Conservation (phyloP, 208 protist species). For the Porcisia deanei region DNA sequence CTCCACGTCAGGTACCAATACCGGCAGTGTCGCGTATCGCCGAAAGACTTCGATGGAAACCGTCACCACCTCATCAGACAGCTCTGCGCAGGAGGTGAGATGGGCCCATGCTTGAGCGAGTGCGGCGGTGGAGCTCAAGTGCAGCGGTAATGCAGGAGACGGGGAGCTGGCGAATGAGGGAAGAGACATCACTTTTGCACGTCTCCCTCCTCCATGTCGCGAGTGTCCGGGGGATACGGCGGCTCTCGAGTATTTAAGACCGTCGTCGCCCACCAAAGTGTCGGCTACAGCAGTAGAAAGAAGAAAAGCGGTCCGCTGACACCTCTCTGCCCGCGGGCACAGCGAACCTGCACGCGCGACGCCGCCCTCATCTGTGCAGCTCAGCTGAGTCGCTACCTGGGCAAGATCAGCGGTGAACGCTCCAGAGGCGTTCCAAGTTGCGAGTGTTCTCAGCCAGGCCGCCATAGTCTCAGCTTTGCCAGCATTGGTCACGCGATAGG, state of each 20-base stretch:
- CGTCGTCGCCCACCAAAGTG: neutral
- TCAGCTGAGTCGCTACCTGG: neutral
- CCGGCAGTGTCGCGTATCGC: slow-evolving; percentile 37
- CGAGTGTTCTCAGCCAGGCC: slow-evolving; percentile 7
- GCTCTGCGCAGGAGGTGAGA: neutral
- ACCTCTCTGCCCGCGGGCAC: slow-evolving; percentile 10
- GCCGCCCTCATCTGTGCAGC: neutral
- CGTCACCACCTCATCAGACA: slow-evolving; percentile 18
- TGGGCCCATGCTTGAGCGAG: slow-evolving; percentile 2
- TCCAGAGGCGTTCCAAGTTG: neutral
- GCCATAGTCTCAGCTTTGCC: slow-evolving; percentile 23
- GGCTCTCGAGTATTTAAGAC: neutral
- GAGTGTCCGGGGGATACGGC: neutral
- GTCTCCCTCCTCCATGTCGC: neutral
- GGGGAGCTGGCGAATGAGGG: slow-evolving; percentile 9
- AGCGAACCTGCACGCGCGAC: neutral
- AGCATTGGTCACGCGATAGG: slow-evolving; percentile 4
- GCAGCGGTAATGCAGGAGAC: slow-evolving; percentile 2
- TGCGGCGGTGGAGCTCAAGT: neutral
- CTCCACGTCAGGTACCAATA: neutral
- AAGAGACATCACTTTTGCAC: neutral
- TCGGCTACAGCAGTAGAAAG: neutral
- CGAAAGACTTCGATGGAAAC: slow-evolving; percentile 39
- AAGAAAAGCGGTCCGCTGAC: slow-evolving; percentile 8
- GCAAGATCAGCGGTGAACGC: neutral